Base-by-base conservation (phyloP, 345 rosid species). In the Aquilaria yunnanensis region DNA sequence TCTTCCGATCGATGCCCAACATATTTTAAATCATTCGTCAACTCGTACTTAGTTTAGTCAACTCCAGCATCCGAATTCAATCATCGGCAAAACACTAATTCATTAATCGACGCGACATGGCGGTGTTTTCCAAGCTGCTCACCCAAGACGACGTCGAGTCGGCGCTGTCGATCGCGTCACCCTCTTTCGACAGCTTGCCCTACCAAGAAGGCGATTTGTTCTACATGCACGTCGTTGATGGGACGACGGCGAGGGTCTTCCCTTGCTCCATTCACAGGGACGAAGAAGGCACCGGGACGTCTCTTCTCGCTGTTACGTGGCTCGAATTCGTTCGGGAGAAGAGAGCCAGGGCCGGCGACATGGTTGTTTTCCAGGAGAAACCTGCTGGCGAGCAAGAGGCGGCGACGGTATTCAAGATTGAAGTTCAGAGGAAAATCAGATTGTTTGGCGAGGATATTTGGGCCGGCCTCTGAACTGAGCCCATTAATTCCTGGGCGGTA, bases 371-470 rank as follows among this genome's bases (percentile, higher is more conserved):
- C 3, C 37, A 10, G 34, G 69, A 57, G 31, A 57, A 57, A 29
- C 47, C 14, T 12, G 37, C 31, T 16, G 30, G 9, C 2, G 9
- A 16, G 7, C 11, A 14, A 1, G 32, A 4, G 8, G 55, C 6
- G 0, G 57, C 1, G 0, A 54, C 31, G 30, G 11, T 60, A 0
- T 66, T 49, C 14, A 49, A 48, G 30, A 51, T 66, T 29, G 62
- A 66, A 32, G 69, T 57, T 41, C 56, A 0, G 32, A 66, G 69
- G 32, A 34, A 34, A 13, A 23, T 66, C 16, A 51, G 57, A 46
- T 14, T 66, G 47, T 33, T 66, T 45, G 69, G 69, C 30, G 16
- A 50, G 37, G 69, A 66, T 57, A 66, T 66, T 34, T 57, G 69
- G 69, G 46, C 43, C 43, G 43, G 43, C 7, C 43, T 37, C 8